Evolutionary conservation across 192 early-diverging fungal genomes (phyloP).

Genomic region (Oehlia diaphana): DNA sequence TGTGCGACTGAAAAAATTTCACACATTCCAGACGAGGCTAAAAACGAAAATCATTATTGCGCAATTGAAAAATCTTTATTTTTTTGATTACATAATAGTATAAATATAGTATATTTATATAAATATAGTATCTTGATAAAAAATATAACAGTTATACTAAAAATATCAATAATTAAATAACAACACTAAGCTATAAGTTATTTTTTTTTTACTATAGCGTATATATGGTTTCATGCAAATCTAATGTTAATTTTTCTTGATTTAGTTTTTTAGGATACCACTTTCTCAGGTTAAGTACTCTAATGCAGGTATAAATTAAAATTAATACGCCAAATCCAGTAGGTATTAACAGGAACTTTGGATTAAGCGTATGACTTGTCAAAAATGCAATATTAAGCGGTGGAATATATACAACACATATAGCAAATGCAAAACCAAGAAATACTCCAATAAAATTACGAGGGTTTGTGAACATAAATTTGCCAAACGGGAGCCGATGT

Average conservation of each 20-base stretch:
- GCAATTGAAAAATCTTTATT: no score
- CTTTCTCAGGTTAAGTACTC: slow-evolving; percentile 62
- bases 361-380: slow-evolving; percentile 63
- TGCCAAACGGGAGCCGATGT: slow-evolving; percentile 73
- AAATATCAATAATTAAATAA: no score
- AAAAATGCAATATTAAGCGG: slow-evolving; percentile 78
- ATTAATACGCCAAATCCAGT: slow-evolving; percentile 79
- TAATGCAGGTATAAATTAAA: slow-evolving; percentile 69
- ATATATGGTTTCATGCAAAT: slow-evolving; percentile 45
- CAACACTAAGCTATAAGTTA: no score
- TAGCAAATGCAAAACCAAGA: slow-evolving; percentile 64
- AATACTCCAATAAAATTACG: slow-evolving; percentile 69
- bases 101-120: no score
- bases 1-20: no score
- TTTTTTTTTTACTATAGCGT: neutral
- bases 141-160: no score
- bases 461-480: slow-evolving; percentile 80
- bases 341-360: slow-evolving; percentile 81
- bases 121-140: no score
- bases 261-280: slow-evolving; percentile 66
- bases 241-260: slow-evolving; percentile 77
- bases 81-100: no score
- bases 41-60: no score
- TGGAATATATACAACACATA: slow-evolving; percentile 83
- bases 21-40: no score